Evolutionary conservation across 441 rosid species (phyloP), one percentile per base, ranked within the genome.

Genomic region (Pelargonium cotyledonis): DNA sequence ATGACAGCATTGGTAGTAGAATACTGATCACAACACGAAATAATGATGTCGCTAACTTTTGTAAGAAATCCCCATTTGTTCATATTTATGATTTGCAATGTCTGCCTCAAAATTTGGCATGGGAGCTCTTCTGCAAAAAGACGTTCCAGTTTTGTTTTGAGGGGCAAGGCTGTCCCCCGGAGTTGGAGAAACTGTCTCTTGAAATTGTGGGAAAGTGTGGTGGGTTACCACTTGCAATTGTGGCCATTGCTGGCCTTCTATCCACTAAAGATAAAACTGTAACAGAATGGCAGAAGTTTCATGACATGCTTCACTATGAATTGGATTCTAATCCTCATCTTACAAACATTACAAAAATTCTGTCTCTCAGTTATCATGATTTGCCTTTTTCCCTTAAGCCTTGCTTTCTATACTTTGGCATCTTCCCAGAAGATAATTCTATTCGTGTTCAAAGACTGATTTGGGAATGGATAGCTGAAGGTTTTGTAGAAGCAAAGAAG

Each of bases 381-480:
- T 12, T 72, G 38, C 70, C 76, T 12, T 51, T 16, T 31, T 6
- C 53, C 29, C 71, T 73, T 6, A 73, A 68, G 14, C 19, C 55
- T 5, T 63, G 68, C 43, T 68, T 73, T 26, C 23, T 73, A 61
- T 69, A 64, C 18, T 35, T 73, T 11, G 55, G 69, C 6, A 11
- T 73, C 16, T 73, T 73, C 18, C 76, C 72, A 0, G 65, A 64
- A 8, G 69, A 44, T 38, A 16, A 53, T 4, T 16, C 7, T 4
- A 38, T 68, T n/a, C 12, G 12, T 40, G 19, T 35, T 10, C 31
- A 7, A 3, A 68, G 65, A 40, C 6, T 73, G n/a, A 12, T 65
- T 23, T 66, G 61, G 4, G 23, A 62, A 19, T 73, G 72, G 72
- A 63, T 68, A 1, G 71, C 76, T 1, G 68, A 73, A 16, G 76